Evolutionary conservation across 768 basidiomycete genomes (phyloP).

Genomic region (Omphalotus guepiniiformis): DNA sequence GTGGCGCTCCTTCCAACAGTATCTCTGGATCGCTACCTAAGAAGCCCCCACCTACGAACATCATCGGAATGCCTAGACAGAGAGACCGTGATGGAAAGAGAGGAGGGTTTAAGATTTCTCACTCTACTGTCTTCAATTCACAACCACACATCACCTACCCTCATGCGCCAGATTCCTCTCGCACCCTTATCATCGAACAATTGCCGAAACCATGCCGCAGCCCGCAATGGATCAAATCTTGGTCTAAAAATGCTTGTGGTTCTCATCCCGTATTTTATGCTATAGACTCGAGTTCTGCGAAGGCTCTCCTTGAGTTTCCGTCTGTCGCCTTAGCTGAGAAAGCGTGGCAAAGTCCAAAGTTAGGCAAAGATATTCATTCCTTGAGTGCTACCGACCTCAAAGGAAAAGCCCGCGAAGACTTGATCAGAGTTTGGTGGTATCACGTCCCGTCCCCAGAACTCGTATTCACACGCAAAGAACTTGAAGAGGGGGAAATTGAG

Average conservation of each 20-base stretch:
- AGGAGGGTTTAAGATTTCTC: constrained; percentile 36
- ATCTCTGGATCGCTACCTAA: constrained; percentile 15
- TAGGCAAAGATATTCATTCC: constrained; percentile 27
- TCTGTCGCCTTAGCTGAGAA: constrained; percentile 38
- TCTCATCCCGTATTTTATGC: constrained; percentile 35
- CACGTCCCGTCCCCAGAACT: constrained; percentile 24
- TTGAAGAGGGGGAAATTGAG: constrained; percentile 49
- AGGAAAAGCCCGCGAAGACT: constrained; percentile 39
- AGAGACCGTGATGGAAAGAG: constrained; percentile 41
- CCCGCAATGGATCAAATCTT: constrained; percentile 35
- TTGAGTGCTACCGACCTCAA: constrained; percentile 34
- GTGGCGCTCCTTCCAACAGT: constrained; percentile 8
- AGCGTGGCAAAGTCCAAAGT: constrained; percentile 47
- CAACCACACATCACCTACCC: constrained; percentile 13
- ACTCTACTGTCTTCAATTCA: constrained; percentile 15
- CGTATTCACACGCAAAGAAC: constrained; percentile 31
- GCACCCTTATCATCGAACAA: constrained; percentile 54
- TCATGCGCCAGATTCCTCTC: constrained; percentile 42
- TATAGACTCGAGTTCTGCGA: constrained; percentile 37
- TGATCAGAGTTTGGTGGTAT: constrained; percentile 49
- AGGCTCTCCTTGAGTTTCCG: constrained; percentile 50
- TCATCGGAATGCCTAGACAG: constrained; percentile 45
- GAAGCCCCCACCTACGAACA: constrained; percentile 11
- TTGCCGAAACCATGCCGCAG: constrained; percentile 47
- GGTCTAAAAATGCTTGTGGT: constrained; percentile 37